Base-by-base conservation (phyloP, 352 stramenopile genomes). In the Thalassiosira exigua region DNA sequence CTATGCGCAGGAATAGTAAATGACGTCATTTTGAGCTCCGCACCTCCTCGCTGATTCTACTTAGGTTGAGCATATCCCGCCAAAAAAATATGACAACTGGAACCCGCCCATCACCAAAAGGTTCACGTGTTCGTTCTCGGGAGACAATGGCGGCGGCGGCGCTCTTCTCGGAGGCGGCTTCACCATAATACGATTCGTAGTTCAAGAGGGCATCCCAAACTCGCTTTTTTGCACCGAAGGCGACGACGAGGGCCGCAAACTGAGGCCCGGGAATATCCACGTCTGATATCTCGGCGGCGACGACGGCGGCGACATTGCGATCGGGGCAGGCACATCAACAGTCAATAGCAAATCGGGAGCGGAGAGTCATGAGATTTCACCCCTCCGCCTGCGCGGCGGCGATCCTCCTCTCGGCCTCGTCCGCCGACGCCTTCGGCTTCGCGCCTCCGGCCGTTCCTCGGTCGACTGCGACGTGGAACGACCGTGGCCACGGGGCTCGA, bases 281-380 rank as follows among this genome's bases (percentile, higher is more conserved):
- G 36, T 44, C 14, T 44, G 29, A 12, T 4, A 3, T 21, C 17
- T 21, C 2, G 21, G 52, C 17, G 52, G 24, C 29, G 22, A 39
- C 33, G 33, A 56, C 48, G n/a, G 22, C 48, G 21, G 22, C 48
- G 4, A 56, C 36, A 44, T 14, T 14, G 7, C 36, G 36, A 44
- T 44, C 36, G 36, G 36, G 7, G 36, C 36, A 44, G 7, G 7
- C 36, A 14, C 36, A 58, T 14, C n/a, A 33, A 1, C 36, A 44
- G 36, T 14, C 7, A 44, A 44, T 44, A 44, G n/a, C n/a, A n/a
- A n/a, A n/a, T n/a, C n/a, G n/a, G n/a, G n/a, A n/a, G n/a, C n/a
- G n/a, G n/a, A n/a, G n/a, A 27, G 75, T 27, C n/a, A 82, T 82
- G 75, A 75, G 60, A 77, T 82, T 82, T 58, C 61, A 72, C 52